phyloP scores from a whole-genome alignment of 352 stramenopile genomes.

The Pythium aphanidermatum region DNA sequence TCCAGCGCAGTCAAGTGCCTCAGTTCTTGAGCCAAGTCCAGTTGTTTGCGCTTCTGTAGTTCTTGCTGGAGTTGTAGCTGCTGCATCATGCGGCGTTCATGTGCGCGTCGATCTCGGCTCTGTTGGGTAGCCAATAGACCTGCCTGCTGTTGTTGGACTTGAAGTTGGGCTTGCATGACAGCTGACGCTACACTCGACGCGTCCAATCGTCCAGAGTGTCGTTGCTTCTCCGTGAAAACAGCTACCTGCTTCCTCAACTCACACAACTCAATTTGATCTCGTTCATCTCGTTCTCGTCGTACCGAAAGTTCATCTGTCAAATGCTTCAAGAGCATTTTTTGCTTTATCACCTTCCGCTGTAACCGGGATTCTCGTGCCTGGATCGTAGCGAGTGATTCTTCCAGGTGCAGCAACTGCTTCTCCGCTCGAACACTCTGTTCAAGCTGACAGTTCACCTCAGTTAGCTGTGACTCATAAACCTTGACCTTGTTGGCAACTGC shows the following conservation, averaged over 20 bases:
- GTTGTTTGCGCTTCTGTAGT: constrained; percentile 26
- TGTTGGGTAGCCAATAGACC: constrained; percentile 3
- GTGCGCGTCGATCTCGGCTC: background rate
- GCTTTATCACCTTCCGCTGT: constrained; percentile 30
- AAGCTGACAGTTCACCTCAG: constrained; percentile 19
- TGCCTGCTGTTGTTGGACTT: constrained; percentile 3
- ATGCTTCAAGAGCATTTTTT: constrained; percentile 24
- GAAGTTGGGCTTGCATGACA: constrained; percentile 10
- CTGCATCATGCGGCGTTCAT: constrained; percentile 12
- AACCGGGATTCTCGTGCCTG: constrained; percentile 10
- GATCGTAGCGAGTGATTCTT: constrained; percentile 10
- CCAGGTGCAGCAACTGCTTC: constrained; percentile 13
- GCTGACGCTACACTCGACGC: constrained; percentile 7
- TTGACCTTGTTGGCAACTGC: constrained; percentile 2
- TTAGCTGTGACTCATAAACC: constrained; percentile 10
- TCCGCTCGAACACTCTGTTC: constrained; percentile 19
- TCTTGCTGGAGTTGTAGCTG: constrained; percentile 23
- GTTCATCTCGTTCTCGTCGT: constrained; percentile 16
- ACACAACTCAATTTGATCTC: constrained; percentile 18
- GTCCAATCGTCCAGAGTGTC: constrained; percentile 5
- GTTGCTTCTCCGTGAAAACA: constrained; percentile 28
- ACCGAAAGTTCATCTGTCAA: constrained; percentile 7
- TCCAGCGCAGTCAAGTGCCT: constrained; percentile 30
- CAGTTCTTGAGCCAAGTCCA: constrained; percentile 27
- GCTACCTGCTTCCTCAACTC: constrained; percentile 27